phyloP scores from a whole-genome alignment of 2,329 filamentous ascomycete species.

The Botrytis cinerea region DNA sequence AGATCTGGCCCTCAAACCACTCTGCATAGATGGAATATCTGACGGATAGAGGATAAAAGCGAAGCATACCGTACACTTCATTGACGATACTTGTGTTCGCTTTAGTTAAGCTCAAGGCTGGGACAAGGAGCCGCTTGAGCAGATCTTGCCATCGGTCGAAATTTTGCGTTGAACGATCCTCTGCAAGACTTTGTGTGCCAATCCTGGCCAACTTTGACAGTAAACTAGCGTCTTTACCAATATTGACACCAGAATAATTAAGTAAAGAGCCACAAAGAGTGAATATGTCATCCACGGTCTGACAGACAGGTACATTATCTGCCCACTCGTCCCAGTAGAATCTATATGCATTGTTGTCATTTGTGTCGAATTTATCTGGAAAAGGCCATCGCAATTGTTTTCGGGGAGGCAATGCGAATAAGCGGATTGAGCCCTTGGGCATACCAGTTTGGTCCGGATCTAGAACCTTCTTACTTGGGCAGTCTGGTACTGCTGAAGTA shows the following conservation, averaged over 20 bases:
- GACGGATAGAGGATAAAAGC: slow-evolving; percentile 71
- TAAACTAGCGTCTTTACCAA: slow-evolving; percentile 79
- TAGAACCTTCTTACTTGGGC: slow-evolving; percentile 50
- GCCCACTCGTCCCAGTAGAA: slow-evolving; percentile 99
- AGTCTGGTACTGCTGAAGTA: slow-evolving; percentile 48
- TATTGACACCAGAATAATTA: slow-evolving; percentile 83
- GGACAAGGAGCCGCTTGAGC: slow-evolving; percentile 80
- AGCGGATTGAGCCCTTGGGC: slow-evolving; percentile 67
- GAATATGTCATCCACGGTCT: slow-evolving; percentile 87
- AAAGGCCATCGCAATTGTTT: slow-evolving; percentile 81
- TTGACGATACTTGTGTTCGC: slow-evolving; percentile 82
- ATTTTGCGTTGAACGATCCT: slow-evolving; percentile 72
- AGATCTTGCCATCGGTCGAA: slow-evolving; percentile 79
- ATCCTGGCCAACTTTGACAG: slow-evolving; percentile 84
- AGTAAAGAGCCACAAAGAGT: slow-evolving; percentile 80
- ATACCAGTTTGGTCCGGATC: slow-evolving; percentile 66
- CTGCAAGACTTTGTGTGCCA: slow-evolving; percentile 70
- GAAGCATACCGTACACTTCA: slow-evolving; percentile 82
- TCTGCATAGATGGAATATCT: slow-evolving; percentile 91
- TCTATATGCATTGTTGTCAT: slow-evolving; percentile 75
- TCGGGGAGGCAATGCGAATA: slow-evolving; percentile 59
- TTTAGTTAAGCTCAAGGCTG: slow-evolving; percentile 82
- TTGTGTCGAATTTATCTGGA: slow-evolving; percentile 73
- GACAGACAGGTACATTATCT: slow-evolving; percentile 89
- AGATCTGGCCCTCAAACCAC: slow-evolving; percentile 82